Evolutionary conservation across 441 rosid genomes (phyloP), one percentile per base, ranked within the genome.

Genomic region (Populus hybrid): DNA sequence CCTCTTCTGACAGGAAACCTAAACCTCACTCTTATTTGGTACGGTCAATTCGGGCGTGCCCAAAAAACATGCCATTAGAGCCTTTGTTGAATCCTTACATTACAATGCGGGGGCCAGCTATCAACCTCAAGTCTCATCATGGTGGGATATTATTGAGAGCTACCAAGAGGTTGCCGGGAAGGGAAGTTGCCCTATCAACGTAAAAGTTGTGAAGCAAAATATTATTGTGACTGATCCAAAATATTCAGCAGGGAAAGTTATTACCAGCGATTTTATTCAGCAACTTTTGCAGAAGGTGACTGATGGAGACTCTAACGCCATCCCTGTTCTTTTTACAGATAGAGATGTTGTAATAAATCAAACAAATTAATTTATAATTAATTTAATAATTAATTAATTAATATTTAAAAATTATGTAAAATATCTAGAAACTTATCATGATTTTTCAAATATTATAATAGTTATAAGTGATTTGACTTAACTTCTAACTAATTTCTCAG

Each of bases 71-170:
- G 67, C 82, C 28, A 79, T 93, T 8, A 74, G 78, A 1, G 72
- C 78, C 74, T 93, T 93, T 78, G 69, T 91, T 76, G 76, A 85
- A 31, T 87, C 94, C 23, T 83, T 93, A 16, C 86, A 88, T 76
- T 65, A 24, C 63, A 74, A 79, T n/a, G 81, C 18, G 29, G 76
- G 68, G 23, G 73, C 77, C 68, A 80, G 80, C 73, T 70, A 72
- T n/a, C 76, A 83, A 33, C 92, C 93, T 0, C 86, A 84, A 24
- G 94, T 91, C 35, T 78, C 86, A 0, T 18, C 80, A 0, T 91
- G 95, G 95, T 93, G 97, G 97, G 40, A 69, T 2, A 68, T 88
- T n/a, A 85, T 91, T 12, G 93, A 87, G 86, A 83, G 86, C 78
- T 93, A 83, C 80, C 90, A 84, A 33, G 31, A 73, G 9, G 74